Percentiles rank a stretch among this genome's conserved stretches.
These are phyloP conservation scores for Penicillium glabrum DNA, from an alignment of 2,329 filamentous ascomycete species.

Conservation along the genomic window DNA sequence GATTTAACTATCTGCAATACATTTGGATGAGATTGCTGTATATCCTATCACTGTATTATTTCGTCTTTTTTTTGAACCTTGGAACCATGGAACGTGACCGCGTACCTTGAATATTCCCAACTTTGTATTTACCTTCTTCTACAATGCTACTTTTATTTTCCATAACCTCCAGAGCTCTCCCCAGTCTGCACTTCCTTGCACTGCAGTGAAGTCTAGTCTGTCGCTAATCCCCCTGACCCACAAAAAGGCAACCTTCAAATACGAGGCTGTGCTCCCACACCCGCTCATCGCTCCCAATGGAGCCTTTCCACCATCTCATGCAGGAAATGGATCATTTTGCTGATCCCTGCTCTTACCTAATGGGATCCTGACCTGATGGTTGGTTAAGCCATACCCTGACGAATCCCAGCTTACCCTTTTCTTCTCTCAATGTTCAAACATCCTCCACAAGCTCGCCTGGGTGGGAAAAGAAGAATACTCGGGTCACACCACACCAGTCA, in stretches of 20 bases:
- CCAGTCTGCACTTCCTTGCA: not conserved
- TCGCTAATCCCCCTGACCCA: not conserved
- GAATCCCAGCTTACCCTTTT: not conserved
- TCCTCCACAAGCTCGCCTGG: not conserved
- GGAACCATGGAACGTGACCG: too few species aligned
- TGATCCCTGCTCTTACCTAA: not conserved
- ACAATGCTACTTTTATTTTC: too few species aligned
- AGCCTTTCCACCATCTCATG: not conserved
- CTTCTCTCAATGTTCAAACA: not conserved
- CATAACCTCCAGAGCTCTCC: not conserved
- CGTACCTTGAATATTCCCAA: too few species aligned
- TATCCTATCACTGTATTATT: too few species aligned
- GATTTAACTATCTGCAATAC: conserved; percentile 19
- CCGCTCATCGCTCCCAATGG: not conserved
- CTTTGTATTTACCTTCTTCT: too few species aligned
- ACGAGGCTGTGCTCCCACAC: not conserved
- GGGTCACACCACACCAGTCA: not conserved
- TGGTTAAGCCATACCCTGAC: not conserved
- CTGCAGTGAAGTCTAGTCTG: not conserved
- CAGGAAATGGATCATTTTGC: not conserved
- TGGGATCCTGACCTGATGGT: not conserved
- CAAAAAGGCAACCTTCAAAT: not conserved
- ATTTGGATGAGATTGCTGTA: not conserved
- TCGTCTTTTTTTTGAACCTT: too few species aligned
- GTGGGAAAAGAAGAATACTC: not conserved